Conservation (phyloP, 345 rosid species). For the Eucalyptus camaldulensis region DNA sequence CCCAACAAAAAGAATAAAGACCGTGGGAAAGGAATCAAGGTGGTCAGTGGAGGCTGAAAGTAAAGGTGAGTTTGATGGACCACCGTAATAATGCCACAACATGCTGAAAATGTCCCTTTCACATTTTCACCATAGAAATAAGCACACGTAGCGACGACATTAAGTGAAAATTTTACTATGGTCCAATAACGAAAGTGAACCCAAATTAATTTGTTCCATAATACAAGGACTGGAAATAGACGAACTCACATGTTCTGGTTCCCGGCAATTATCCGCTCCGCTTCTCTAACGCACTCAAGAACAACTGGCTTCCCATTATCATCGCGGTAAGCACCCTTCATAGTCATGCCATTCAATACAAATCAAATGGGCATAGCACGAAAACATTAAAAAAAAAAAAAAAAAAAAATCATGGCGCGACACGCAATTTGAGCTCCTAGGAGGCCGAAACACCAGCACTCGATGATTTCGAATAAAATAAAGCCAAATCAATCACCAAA, state of each 20-base stretch:
- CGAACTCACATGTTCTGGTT: conserved; percentile 50
- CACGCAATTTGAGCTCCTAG: neutral
- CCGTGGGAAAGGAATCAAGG: neutral
- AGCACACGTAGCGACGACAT: neutral
- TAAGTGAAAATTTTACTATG: neutral
- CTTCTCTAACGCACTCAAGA: conserved; percentile 85
- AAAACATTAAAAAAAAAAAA: neutral
- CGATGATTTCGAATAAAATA: neutral
- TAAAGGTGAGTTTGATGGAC: neutral
- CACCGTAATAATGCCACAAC: neutral
- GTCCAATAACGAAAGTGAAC: neutral
- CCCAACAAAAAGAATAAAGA: neutral
- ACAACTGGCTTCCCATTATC: conserved; percentile 94
- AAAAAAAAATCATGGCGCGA: neutral
- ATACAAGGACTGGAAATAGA: neutral
- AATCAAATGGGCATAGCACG: neutral
- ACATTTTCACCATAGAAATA: neutral
- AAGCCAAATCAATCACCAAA: neutral
- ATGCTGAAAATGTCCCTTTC: neutral
- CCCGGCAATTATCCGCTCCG: conserved; percentile 80
- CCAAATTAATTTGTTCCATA: neutral
- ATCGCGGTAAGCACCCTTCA: conserved; percentile 91
- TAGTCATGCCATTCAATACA: neutral
- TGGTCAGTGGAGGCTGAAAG: neutral
- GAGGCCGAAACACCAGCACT: neutral